Percentiles rank a stretch among this genome's conserved stretches.
phyloP scores from a whole-genome alignment of 2,329 filamentous ascomycete genomes.

The Hypocreales sp. region DNA sequence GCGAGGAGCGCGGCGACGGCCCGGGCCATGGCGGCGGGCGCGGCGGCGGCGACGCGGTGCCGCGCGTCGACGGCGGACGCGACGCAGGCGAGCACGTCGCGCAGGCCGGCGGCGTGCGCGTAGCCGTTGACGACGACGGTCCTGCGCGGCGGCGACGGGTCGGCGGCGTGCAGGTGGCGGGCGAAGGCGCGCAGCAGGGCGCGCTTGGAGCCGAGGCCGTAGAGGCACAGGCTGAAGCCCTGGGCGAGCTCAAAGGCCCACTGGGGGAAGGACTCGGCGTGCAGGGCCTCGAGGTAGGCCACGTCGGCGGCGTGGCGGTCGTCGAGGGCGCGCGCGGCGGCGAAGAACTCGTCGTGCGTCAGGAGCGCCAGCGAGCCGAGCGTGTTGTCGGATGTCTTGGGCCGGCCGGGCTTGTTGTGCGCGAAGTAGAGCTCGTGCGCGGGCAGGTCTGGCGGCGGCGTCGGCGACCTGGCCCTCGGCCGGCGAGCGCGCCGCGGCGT shows the following conservation, averaged over 20 bases:
- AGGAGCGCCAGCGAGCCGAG: constrained; percentile 60
- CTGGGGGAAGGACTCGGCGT: constrained; percentile 71
- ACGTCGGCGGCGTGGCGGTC: constrained; percentile 60
- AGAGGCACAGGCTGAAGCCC: constrained; percentile 78
- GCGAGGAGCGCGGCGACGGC: constrained; percentile 46
- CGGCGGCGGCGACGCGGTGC: constrained; percentile 38
- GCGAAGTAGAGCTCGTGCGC: constrained; percentile 88
- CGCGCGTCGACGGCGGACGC: constrained; percentile 42
- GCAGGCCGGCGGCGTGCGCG: constrained; percentile 45
- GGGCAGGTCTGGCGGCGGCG: constrained; percentile 67
- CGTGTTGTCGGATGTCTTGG: constrained; percentile 78
- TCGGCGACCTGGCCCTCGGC: constrained; percentile 43
- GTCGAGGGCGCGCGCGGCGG: constrained; percentile 39
- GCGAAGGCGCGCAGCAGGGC: constrained; percentile 62
- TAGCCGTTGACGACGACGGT: constrained; percentile 87
- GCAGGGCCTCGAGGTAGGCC: constrained; percentile 55
- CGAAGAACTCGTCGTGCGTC: constrained; percentile 85
- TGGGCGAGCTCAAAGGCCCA: constrained; percentile 85
- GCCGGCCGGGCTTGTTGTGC: constrained; percentile 68
- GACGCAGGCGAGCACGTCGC: constrained; percentile 56
- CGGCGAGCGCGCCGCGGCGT: constrained; percentile 12
- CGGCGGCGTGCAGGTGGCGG: constrained; percentile 38
- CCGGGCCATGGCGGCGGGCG: constrained; percentile 54
- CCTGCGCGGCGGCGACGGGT: constrained; percentile 15
- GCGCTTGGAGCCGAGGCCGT: constrained; percentile 85